Conservation (phyloP, 2,329 filamentous ascomycete genomes). For the Myriosclerotinia duriaeana region DNA sequence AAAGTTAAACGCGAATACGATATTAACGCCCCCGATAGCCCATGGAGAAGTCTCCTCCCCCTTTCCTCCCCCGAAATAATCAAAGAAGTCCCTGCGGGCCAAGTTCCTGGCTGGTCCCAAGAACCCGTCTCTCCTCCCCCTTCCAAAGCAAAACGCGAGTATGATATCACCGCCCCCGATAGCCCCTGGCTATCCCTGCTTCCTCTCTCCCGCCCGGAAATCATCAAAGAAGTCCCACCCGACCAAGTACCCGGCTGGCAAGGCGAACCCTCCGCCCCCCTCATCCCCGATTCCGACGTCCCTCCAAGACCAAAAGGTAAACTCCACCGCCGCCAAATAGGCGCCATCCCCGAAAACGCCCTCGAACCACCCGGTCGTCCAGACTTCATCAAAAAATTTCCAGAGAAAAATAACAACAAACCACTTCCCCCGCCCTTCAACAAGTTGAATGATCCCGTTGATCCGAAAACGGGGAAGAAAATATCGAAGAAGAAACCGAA, state of each 20-base stretch:
- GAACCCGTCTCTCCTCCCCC: background rate
- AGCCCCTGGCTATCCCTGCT: background rate
- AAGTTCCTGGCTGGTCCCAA: background rate
- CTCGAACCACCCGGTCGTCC: slow-evolving; percentile 15
- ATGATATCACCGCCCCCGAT: background rate
- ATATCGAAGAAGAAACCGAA: background rate
- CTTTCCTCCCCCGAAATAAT: background rate
- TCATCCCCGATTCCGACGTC: background rate
- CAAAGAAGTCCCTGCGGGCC: background rate
- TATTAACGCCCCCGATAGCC: background rate
- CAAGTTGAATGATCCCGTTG: background rate
- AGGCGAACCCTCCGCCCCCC: background rate
- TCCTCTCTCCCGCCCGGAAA: background rate
- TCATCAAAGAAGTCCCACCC: background rate
- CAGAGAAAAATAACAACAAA: slow-evolving; percentile 6
- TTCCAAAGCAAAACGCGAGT: background rate
- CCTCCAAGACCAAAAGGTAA: background rate
- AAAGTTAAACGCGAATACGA: background rate
- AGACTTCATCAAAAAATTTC: slow-evolving; percentile 2
- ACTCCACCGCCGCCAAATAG: slow-evolving; percentile 6
- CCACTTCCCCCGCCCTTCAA: background rate
- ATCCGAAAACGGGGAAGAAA: background rate
- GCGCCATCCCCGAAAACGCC: background rate
- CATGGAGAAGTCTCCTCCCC: background rate
- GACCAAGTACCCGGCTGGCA: background rate